Percentiles rank a stretch among this genome's conserved stretches.
Evolutionary conservation across 2,329 filamentous ascomycete species (phyloP).

Genomic region (Fusarium sp.): DNA sequence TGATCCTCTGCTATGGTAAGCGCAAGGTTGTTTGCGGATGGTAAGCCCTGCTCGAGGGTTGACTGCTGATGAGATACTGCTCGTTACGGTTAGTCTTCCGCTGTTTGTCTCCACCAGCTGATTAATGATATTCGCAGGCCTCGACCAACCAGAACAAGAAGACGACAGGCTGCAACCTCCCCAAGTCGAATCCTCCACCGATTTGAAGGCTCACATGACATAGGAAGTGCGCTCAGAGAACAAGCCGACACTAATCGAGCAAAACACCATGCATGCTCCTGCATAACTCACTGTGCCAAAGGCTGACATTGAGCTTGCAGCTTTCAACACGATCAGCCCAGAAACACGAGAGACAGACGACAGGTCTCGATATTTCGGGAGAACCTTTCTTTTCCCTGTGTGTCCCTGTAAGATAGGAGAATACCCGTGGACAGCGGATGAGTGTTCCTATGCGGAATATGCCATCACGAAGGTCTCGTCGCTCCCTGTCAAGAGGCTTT

Average conservation of each 20-base stretch:
- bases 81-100: constrained; percentile 20
- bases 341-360: neutral
- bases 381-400: neutral
- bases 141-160: neutral
- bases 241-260: neutral
- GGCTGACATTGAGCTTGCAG: neutral
- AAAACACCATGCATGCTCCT: neutral
- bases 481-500: neutral
- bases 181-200: neutral
- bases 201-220: neutral
- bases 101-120: neutral
- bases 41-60: neutral
- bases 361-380: neutral
- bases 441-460: neutral
- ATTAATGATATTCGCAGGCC: neutral
- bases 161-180: neutral
- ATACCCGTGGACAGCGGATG: neutral
- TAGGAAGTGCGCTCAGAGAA: neutral
- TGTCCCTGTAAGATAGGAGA: neutral
- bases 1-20: neutral
- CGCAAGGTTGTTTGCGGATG: neutral
- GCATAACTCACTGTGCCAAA: neutral
- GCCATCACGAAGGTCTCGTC: neutral
- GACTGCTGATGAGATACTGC: neutral
- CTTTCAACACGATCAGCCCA: neutral